A percentile compares a stretch with the other conserved stretches of the same genome.
Evolutionary conservation across 768 basidiomycete genomes (phyloP).

Genomic region (Crepidotus variabilis): DNA sequence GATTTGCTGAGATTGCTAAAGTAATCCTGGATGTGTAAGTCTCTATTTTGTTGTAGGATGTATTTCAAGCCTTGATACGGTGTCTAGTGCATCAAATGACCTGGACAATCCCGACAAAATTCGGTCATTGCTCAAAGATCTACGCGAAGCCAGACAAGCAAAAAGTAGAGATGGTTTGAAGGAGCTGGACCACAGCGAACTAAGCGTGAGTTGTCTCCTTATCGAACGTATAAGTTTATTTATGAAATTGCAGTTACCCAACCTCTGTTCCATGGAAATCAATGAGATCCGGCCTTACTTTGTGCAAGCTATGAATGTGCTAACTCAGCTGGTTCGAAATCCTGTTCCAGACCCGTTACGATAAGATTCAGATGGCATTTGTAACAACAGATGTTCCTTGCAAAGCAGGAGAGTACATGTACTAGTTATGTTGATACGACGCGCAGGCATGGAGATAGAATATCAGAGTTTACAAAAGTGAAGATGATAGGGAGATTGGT

Average conservation of each 20-base stretch:
- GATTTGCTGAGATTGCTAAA: constrained; percentile 88
- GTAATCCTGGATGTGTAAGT: constrained; percentile 90
- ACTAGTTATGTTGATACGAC: too few relatives aligned
- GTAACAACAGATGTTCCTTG: not conserved
- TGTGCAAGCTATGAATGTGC: constrained; percentile 71
- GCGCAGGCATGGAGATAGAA: too few relatives aligned
- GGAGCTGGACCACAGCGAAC: constrained; percentile 75
- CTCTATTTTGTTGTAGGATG: not conserved
- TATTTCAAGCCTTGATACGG: not conserved
- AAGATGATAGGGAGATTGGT: not conserved
- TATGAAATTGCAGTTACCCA: constrained; percentile 65
- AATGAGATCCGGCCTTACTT: constrained; percentile 93
- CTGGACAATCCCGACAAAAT: constrained; percentile 81
- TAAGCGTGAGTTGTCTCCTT: constrained; percentile 51
- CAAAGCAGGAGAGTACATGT: not conserved
- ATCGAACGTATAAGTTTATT: not conserved
- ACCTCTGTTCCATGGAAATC: constrained; percentile 88
- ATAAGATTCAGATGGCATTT: too few relatives aligned
- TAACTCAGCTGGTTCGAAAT: constrained; percentile 52
- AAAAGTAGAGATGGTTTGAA: constrained; percentile 86
- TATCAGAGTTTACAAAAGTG: too few relatives aligned
- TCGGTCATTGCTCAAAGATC: constrained; percentile 82
- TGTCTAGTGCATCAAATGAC: constrained; percentile 94
- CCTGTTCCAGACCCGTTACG: constrained; percentile 16
- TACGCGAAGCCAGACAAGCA: constrained; percentile 94